Base-by-base conservation (phyloP, 768 basidiomycete species). In the Crassisporium funariophilum region DNA sequence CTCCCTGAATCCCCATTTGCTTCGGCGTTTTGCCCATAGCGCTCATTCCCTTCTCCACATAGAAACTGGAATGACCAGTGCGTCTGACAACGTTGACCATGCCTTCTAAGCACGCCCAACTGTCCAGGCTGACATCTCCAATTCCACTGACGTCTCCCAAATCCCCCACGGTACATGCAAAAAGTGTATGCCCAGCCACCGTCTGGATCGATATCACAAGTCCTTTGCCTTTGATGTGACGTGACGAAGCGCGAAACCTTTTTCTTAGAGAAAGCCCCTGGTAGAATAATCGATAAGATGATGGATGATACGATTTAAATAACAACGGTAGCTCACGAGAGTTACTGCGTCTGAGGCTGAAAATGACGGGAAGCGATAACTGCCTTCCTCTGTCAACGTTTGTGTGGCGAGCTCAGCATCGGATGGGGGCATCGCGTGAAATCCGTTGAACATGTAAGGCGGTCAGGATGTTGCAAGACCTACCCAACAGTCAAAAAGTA, bases 1-100 rank as follows among this genome's bases (percentile, higher is more conserved):
- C 84, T 12, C 74, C 76, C 45, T 84, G 81, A 25, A 86, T 73
- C 4, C 84, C 88, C 69, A 86, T 73, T 55, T 89, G 84, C 54
- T 80, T 80, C 29, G 84, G 76, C 5, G 82, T 83, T 67, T 86
- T 89, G 13, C 86, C 85, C 83, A 87, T 85, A 3, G 89, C 89
- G 38, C 78, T 81, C 82, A 89, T 89, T 5, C 88, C 86, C 60
- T 90, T 91, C 61, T 91, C 89, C 7, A 92, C 86, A 63, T 92
- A 92, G 64, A 75, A 91, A 54, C 84, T 89, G 6, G 88, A 88
- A 61, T 91, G 90, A 2, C 90, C 88, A 13, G 88, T 91, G 49
- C 88, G 75, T 55, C 76, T 79, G 36, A 90, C 88, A 19, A 90
- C 84, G 31, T 78, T 80, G 53, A 91, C 73, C 85, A 91, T 91